Conservation (phyloP, 1,284 basidiomycete genomes). For the Cryptococcus jaspeensis region DNA sequence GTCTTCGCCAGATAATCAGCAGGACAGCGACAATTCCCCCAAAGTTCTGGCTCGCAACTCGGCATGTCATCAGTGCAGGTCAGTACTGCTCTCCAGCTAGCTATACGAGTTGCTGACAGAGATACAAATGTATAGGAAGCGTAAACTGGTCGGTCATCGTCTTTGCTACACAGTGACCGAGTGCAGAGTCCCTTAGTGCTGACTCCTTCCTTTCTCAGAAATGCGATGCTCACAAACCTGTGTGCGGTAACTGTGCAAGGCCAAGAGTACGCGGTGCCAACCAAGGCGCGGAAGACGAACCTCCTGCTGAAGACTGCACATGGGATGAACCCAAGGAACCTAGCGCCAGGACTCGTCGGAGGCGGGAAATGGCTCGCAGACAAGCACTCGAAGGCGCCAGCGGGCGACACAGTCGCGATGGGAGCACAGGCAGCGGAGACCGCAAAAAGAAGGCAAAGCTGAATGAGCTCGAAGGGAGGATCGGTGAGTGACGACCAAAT, state of each 20-base stretch:
- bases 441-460: constrained; percentile 18
- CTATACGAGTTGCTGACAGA: neutral
- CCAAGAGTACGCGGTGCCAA: constrained; percentile 31
- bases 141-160: constrained; percentile 35
- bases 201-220: constrained; percentile 24
- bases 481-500: constrained; percentile 10
- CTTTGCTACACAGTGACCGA: neutral
- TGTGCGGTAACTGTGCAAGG: constrained; percentile 42
- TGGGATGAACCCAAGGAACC: constrained; percentile 43
- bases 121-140: constrained; percentile 18
- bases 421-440: neutral
- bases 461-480: constrained; percentile 20
- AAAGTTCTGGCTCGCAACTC: constrained; percentile 40
- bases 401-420: constrained; percentile 11
- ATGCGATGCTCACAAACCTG: constrained; percentile 44
- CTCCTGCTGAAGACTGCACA: constrained; percentile 26
- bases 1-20: too few species aligned
- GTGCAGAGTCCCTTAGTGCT: neutral
- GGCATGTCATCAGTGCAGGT: constrained; percentile 46
- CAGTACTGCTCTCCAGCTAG: constrained; percentile 4
- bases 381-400: constrained; percentile 8
- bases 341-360: constrained; percentile 28
- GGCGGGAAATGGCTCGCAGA: constrained; percentile 21
- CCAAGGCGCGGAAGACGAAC: constrained; percentile 7
- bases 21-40: too few species aligned